Evolutionary conservation across 208 protist genomes (phyloP), one percentile per base, ranked within the genome.

Genomic region (Entamoeba dispar): DNA sequence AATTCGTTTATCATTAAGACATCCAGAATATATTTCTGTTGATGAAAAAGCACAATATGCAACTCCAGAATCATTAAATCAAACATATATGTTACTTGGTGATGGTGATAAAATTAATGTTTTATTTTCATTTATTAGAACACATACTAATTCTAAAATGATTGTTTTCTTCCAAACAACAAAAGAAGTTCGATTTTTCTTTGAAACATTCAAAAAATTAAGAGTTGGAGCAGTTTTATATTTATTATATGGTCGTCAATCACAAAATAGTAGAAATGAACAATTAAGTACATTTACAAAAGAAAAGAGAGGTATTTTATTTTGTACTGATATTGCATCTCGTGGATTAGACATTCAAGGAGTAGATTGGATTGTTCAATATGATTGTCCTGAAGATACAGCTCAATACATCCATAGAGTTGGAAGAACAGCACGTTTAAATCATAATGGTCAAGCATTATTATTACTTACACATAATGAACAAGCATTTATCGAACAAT

Each of bases 41-140:
- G 97, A 99, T 55, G 94, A 94, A n/a, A 49, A 90, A 7, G 96
- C 96, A 5, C 93, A 94, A 17, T 92, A 95, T 4, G 94, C 95
- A 14, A 98, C 97, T 38, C 98, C 98, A 15, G 93, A 96, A 34
- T 96, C 95, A 61, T 96, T 99, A 5, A 96, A 94, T 50, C 98
- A 99, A 94, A 97, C 97, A 90, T 98, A 98, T 92, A 94, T 98
- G 50, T 93, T 98, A 4, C 22, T 97, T 0, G 94, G 97, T 55
- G 95, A 98, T 61, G 91, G 97, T 90, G 95, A 97, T 73, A 99
- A 99, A 96, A 94, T 99, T 19, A 97, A 99, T 93, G 95, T 97
- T 17, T 95, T 99, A n/a, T 98, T 97, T 50, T 97, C 97, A 50
- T 99, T 99, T 94, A 94, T 99, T n/a, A 97, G 97, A 93, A 96